Evolutionary conservation across 2,329 filamentous ascomycete species (phyloP).

Genomic region (Fusarium cyanostomum): DNA sequence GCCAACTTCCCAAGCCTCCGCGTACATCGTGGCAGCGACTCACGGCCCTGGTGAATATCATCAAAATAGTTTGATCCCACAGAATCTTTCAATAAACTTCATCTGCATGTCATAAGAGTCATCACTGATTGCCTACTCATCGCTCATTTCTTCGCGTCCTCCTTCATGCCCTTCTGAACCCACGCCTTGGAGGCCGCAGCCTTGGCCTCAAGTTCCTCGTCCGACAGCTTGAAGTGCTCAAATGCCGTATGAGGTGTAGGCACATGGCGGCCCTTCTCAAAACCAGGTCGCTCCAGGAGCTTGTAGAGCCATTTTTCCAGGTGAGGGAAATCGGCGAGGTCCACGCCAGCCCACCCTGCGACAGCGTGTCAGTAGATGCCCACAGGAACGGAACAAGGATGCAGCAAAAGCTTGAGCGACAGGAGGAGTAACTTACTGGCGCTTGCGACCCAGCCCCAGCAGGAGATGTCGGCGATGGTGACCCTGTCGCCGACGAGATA

Average conservation of each 20-base stretch:
- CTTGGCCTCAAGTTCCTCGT: slow-evolving; percentile 65
- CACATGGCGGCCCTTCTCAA: slow-evolving; percentile 80
- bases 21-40: no score
- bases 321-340: slow-evolving; percentile 78
- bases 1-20: no score
- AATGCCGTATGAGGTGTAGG: slow-evolving; percentile 73
- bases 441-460: slow-evolving; percentile 79
- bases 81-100: not conserved
- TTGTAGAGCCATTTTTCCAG: slow-evolving; percentile 81
- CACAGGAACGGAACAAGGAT: no score
- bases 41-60: not conserved
- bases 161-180: slow-evolving; percentile 76
- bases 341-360: slow-evolving; percentile 54
- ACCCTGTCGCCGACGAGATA: slow-evolving; percentile 73
- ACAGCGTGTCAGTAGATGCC: not conserved
- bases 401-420: no score
- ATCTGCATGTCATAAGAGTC: not conserved
- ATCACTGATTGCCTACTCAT: not conserved
- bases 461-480: slow-evolving; percentile 82
- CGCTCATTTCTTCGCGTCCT: slow-evolving; percentile 63
- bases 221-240: slow-evolving; percentile 53
- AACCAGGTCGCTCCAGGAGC: slow-evolving; percentile 73
- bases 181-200: slow-evolving; percentile 65
- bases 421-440: slow-evolving; percentile 50
- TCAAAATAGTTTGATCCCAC: not conserved